phyloP scores from a whole-genome alignment of 495 filamentous ascomycete species.

The Penicillium daleae region DNA sequence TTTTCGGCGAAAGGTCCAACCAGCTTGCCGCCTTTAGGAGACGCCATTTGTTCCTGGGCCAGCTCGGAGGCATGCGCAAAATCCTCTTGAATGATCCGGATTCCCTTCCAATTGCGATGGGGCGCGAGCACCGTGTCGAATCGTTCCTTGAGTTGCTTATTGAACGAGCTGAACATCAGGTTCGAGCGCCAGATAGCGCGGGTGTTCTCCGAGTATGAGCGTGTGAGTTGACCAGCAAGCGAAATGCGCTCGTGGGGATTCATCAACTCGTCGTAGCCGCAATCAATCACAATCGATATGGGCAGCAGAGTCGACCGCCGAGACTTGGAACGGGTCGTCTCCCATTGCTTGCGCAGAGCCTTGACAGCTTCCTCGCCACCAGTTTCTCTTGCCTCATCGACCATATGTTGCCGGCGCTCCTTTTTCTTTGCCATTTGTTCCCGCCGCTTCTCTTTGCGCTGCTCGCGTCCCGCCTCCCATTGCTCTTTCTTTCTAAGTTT shows the following conservation, averaged over 20 bases:
- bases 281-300: conserved; percentile 83
- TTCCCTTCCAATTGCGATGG: conserved; percentile 77
- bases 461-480: conserved; percentile 69
- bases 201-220: conserved; percentile 86
- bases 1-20: conserved; percentile 56
- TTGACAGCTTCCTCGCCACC: conserved; percentile 34
- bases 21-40: conserved; percentile 52
- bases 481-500: conserved; percentile 65
- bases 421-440: conserved; percentile 70
- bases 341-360: conserved; percentile 44
- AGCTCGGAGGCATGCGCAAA: conserved; percentile 65
- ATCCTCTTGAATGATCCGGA: conserved; percentile 69
- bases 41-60: conserved; percentile 63
- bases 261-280: conserved; percentile 92
- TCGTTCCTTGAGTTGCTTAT: conserved; percentile 72
- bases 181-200: conserved; percentile 65
- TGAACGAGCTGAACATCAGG: conserved; percentile 75
- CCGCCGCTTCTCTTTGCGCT: conserved; percentile 72
- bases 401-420: conserved; percentile 54
- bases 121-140: conserved; percentile 73
- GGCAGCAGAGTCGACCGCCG: conserved; percentile 59
- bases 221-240: conserved; percentile 77
- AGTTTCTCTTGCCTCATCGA: conserved; percentile 35
- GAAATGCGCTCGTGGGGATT: conserved; percentile 78
- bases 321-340: conserved; percentile 32